Base-by-base conservation (phyloP, 352 stramenopile genomes). In the Phytophthora pistaciae region DNA sequence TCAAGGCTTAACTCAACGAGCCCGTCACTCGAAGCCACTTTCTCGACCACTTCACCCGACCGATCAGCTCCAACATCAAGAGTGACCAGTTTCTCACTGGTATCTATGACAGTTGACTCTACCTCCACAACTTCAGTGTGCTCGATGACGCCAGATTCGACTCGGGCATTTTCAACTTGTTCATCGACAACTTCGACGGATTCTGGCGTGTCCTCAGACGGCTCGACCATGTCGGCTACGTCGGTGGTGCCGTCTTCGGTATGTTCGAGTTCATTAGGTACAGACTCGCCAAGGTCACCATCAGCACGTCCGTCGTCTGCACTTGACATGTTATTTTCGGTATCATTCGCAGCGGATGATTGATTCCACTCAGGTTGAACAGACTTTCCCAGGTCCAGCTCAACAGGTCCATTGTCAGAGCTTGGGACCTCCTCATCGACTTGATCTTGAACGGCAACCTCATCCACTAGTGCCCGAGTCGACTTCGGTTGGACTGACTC, bases 1-100 rank as follows among this genome's bases (percentile, higher is more conserved):
- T 27, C 27, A 20, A 70, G n/a, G 53, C 66, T 21, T 31, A 68
- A 52, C 42, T 77, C 57, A 11, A 60, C 38, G n/a, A 73, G 27
- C 27, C 40, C 52, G 25, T 48, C 54, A 10, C 8, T 49, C 13
- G 23, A 13, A 52, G 10, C 8, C 5, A 50, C 18, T 38, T 46
- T 29, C 11, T 36, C 56, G 56, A 36, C n/a, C 29, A 56, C 21
- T 46, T 57, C 57, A 8, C 49, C 54, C 18, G 38, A n/a, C 11
- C 9, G 33, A 11, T 53, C 23, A 46, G 44, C 3, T 31, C 21
- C 52, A 23, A 16, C 3, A 50, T 10, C n/a, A 50, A 11, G 18
- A 20, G 5, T n/a, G 16, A 3, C 38, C 4, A 18, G 38, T 3
- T 7, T 38, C 13, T 60, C 31, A n/a, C 16, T 48, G n/a, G 11